A percentile compares a stretch with the other conserved stretches of the same genome.
Evolutionary conservation across 192 early-diverging fungal genomes (phyloP).

Genomic region (Chytriomyces sp.): DNA sequence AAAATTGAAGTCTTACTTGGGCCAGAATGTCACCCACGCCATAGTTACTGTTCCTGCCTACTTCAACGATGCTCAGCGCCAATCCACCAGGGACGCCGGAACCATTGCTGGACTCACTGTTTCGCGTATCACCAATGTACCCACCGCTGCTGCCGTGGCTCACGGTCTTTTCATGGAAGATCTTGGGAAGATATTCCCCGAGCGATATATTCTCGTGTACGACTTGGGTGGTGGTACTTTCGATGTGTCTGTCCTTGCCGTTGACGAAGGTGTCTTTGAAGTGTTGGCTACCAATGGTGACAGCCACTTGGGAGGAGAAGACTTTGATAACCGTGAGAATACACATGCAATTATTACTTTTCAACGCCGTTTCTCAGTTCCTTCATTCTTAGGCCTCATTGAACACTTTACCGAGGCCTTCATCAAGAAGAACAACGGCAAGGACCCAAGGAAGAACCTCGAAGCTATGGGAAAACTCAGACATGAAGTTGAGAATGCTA

Average conservation of each 20-base stretch:
- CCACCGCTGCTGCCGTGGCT: conserved; percentile 91
- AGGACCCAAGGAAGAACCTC: conserved; percentile 78
- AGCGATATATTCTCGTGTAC: conserved; percentile 83
- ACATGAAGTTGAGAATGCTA: conserved; percentile 93
- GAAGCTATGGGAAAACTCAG: conserved; percentile 92
- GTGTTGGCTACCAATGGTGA: conserved; percentile 95
- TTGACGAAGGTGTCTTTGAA: conserved; percentile 95
- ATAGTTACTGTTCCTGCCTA: conserved; percentile 98
- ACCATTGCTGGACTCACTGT: conserved; percentile 81
- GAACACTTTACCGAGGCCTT: no score
- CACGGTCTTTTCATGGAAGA: conserved; percentile 97
- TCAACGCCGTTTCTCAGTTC: no score
- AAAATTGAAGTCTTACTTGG: conserved; percentile 92
- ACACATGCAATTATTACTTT: conserved; percentile 90
- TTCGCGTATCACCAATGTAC: conserved; percentile 91
- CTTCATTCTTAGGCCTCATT: no score
- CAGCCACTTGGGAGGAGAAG: conserved; percentile 96
- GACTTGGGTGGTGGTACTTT: conserved; percentile 97
- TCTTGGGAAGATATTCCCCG: conserved; percentile 68
- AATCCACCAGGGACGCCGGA: conserved; percentile 91
- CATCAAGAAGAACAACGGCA: conserved; percentile 82
- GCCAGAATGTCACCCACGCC: conserved; percentile 85
- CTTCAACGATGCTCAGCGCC: conserved; percentile 94
- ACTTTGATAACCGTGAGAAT: conserved; percentile 94
- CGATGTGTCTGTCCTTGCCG: conserved; percentile 94